Evolutionary conservation across 148 eudicot genomes (phyloP), one percentile per base, ranked within the genome.

Genomic region (Camellia japonica): DNA sequence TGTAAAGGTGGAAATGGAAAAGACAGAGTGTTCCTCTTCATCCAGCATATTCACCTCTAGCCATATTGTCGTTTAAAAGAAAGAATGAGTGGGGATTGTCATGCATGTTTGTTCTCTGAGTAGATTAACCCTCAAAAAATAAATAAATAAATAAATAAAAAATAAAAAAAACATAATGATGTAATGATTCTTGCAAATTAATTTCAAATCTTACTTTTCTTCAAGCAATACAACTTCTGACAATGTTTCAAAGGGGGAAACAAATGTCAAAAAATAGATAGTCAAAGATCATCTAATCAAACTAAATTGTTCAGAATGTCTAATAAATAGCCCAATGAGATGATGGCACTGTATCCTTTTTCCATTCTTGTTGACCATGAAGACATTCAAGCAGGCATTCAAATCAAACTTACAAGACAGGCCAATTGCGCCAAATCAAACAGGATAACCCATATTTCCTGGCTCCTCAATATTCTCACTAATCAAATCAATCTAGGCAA

Each of bases 201-300:
- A 71, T 71, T 49, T 42, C n/a, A 41, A 63, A 80, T 56, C 49
- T 30, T 23, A 61, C 20, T 71, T 52, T 5, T 80, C 56, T 69
- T 61, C 7, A 5, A 23, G 23, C 44, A 56, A 60, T 46, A 64
- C 19, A 0, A 51, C 30, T 44, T 80, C 38, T 61, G 42, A 42
- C 30, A 41, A 44, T 68, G 66, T 42, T 41, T 71, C 56, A 55
- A 54, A 30, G 41, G 54, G 75, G 75, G 14, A 51, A 71, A 60
- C 19, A 60, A 73, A 55, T 30, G 44, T 15, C n/a, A 2, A 63
- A 61, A 67, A 58, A 10, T 49, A 47, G 16, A 14, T 43, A 7
- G 16, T n/a, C 15, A 23, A 76, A 65, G 73, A 23, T 65, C 59
- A 72, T 43, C 52, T 62, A 18, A 60, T 60, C 69, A 5, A 79